A percentile compares a stretch with the other conserved stretches of the same genome.
phyloP scores from a whole-genome alignment of 73 alveolate species.

The Blepharisma stoltei region DNA sequence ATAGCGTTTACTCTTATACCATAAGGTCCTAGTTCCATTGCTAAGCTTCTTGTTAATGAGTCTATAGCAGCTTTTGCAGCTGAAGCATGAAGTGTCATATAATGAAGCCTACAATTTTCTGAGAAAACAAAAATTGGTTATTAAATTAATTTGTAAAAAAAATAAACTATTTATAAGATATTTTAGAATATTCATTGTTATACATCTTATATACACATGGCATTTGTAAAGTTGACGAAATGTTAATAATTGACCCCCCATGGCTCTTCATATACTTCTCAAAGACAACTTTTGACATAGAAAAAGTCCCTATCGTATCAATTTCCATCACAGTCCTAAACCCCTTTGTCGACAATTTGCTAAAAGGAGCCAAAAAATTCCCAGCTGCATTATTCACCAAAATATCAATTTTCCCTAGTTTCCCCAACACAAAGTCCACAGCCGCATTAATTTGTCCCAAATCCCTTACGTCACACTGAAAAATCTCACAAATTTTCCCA shows the following conservation, averaged over 20 bases:
- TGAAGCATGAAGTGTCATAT: constrained; percentile 64
- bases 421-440: constrained; percentile 48
- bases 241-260: constrained; percentile 77
- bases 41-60: constrained; percentile 74
- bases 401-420: constrained; percentile 67
- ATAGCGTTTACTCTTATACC: constrained; percentile 77
- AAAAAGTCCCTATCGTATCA: constrained; percentile 80
- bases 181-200: constrained; percentile 31
- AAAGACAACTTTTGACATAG: constrained; percentile 66
- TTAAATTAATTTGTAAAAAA: too few relatives aligned
- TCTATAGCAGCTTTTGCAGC: constrained; percentile 89
- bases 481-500: constrained; percentile 32
- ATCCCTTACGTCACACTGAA: constrained; percentile 69
- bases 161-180: too few relatives aligned
- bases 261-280: constrained; percentile 55
- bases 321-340: constrained; percentile 82
- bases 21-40: constrained; percentile 84
- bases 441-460: constrained; percentile 58
- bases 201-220: constrained; percentile 77
- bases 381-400: constrained; percentile 92
- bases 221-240: constrained; percentile 73
- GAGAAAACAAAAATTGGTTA: too few relatives aligned
- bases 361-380: constrained; percentile 78
- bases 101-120: neutral
- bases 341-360: constrained; percentile 69